Base-by-base conservation (phyloP, 371 early-diverging fungal genomes). In the Actinomucor elegans region DNA sequence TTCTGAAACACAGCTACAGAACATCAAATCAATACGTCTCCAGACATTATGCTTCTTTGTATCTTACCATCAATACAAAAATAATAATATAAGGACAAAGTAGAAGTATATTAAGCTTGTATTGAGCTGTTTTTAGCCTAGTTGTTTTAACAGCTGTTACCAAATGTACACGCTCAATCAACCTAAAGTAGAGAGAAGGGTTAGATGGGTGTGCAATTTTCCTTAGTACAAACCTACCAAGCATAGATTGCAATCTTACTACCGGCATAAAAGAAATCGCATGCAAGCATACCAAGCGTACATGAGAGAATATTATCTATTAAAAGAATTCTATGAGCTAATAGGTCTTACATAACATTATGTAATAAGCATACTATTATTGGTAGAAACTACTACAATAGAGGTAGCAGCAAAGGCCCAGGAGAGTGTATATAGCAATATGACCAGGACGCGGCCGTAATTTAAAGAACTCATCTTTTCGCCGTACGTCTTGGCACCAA, bases 251-350 rank as follows among this genome's bases (percentile, higher is more conserved):
- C 64, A 45, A 77, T 61, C 36, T 77, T 77, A 60, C 71, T 77
- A 31, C 71, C 77, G 33, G 73, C 71, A 50, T 77, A 77, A 51
- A 73, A 77, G 32, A 73, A 48, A 52, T 71, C 71, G 44, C 77
- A 77, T 14, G 69, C 57, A 34, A 71, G 59, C 61, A 77, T 77
- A 32, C 67, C 73, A n/a, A 71, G 34, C 10, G 73, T 67, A 48
- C 77, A 77, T 10, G 77, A 77, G 6, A 69, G 35, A 1, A 65
- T 49, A 32, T 77, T 77, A 46, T 65, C 73, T 71, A 59, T 3
- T 33, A 11, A 14, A 45, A 21, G 21, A 32, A 9, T 14, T 24
- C 12, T 31, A 6, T 4, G 17, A 35, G n/a, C 35, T 35, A 38
- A 42, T 34, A 17, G 11, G 33, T 38, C 38, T 6, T 24, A 11